Conservation (phyloP, 768 basidiomycete species). For the Kwoniella sp. region DNA sequence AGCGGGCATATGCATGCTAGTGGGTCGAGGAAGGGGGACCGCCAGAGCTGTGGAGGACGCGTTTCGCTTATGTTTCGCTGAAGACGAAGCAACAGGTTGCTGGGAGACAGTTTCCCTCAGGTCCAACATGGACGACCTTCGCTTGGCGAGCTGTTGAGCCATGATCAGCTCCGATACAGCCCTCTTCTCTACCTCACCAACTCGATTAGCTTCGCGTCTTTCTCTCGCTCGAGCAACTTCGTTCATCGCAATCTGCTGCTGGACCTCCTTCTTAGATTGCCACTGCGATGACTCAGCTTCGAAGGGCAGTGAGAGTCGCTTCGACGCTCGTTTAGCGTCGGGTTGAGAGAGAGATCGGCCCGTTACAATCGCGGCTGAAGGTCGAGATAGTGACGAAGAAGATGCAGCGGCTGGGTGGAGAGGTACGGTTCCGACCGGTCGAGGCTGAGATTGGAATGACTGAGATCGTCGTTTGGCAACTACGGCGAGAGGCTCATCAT, state of each 20-base stretch:
- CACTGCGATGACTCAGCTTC: conserved; percentile 12
- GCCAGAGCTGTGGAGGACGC: conserved; percentile 4
- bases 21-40: conserved; percentile 1
- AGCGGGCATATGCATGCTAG: conserved; percentile 11
- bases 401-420: not conserved
- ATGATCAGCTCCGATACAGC: conserved; percentile 28
- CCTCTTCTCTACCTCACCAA: conserved; percentile 32
- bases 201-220: conserved; percentile 22
- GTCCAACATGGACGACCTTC: conserved; percentile 16
- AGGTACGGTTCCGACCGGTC: not conserved
- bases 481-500: conserved; percentile 23
- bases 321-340: not conserved
- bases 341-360: conserved; percentile 16
- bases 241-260: conserved; percentile 24
- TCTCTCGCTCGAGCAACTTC: conserved; percentile 33
- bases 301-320: conserved; percentile 3
- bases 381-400: not conserved
- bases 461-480: conserved; percentile 15
- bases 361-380: not conserved
- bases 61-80: conserved; percentile 6
- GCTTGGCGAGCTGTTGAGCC: conserved; percentile 10
- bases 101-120: not conserved
- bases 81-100: not conserved
- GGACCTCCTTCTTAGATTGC: conserved; percentile 12
- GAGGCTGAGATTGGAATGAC: conserved; percentile 10